Evolutionary conservation across 2,329 filamentous ascomycete genomes (phyloP), one percentile per base, ranked within the genome.

Genomic region (Penicillium sp.): DNA sequence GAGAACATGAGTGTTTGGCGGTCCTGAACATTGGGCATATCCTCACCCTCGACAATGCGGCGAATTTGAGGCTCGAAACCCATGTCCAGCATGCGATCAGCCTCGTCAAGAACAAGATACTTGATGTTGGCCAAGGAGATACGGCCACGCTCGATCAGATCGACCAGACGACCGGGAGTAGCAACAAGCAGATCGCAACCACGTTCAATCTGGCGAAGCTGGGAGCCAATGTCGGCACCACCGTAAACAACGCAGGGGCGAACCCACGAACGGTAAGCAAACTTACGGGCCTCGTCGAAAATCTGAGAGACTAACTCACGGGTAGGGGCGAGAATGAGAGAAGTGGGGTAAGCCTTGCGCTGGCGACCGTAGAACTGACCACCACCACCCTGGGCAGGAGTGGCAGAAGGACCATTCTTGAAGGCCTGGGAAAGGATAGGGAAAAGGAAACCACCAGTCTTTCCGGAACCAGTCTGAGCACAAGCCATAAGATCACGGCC

Each of bases 1-100:
- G 94, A 99, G 76, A 99, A 99, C 94, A 99, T 99, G 81, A 99
- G 93, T 51, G 94, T 99, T 79, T 99, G 94, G 71, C 94, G 92
- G 67, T 83, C 80, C 63, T 86, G 79, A 57, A 93, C 90, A 49
- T 78, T 76, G 54, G 94, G 94, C 94, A 99, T 99, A 69, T 99
- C 94, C 79, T 97, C 94, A 57, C 91, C 91, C 78, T 97, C 93
- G 42, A 99, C 94, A 70, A 99, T 97, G 69, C 93, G 90, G 70
- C 94, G 92, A 73, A 99, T 99, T 80, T 99, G 94, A 70, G 94
- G 94, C 82, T 99, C 94, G 83, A 99, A 99, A 94, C 94, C 94
- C 94, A 99, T 99, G 84, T 99, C 94, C 83, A 99, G 84, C 94
- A 99, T 99, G 76, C 94, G 94, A 81, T 99, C 94, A 76, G 94